Conservation (phyloP, 192 early-diverging fungal genomes). For the Phycomyces blakesleeanus region DNA sequence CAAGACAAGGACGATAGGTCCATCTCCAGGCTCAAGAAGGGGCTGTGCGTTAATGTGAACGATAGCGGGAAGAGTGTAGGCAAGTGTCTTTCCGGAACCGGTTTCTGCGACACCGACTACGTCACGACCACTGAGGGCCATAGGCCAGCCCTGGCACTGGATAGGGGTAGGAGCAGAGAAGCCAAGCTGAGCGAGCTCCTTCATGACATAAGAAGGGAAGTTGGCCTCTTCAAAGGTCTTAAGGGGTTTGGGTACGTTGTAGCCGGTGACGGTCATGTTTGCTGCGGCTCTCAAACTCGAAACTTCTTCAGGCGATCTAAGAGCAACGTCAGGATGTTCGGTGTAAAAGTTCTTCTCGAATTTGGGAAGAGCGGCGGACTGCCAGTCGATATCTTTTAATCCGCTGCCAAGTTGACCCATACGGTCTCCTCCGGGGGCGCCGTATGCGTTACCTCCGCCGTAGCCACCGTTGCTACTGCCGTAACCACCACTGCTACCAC, state of each 20-base stretch:
- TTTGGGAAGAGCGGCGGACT: conserved; percentile 56
- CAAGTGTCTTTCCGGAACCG: conserved; percentile 93
- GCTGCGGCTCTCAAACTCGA: conserved; percentile 71
- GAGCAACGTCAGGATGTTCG: conserved; percentile 73
- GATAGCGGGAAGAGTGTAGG: conserved; percentile 91
- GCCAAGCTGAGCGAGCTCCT: conserved; percentile 79
- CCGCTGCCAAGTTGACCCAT: conserved; percentile 55
- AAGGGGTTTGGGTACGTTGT: conserved; percentile 87
- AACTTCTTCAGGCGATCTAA: conserved; percentile 66
- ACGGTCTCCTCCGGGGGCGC: conserved; percentile 38
- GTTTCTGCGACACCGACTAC: conserved; percentile 89
- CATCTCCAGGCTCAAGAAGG: conserved; percentile 85
- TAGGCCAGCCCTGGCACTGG: conserved; percentile 97
- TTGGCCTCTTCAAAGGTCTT: conserved; percentile 85
- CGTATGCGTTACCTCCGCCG: conserved; percentile 15
- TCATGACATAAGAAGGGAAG: conserved; percentile 89
- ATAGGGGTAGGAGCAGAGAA: conserved; percentile 90
- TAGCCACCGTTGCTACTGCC: conserved; percentile 25
- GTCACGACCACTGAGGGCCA: conserved; percentile 93
- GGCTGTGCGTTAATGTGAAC: conserved; percentile 99
- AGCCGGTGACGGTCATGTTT: conserved; percentile 83
- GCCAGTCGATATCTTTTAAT: conserved; percentile 66
- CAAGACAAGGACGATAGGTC: conserved; percentile 93
- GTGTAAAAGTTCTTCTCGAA: conserved; percentile 98
- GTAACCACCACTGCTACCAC: conserved; percentile 35